Evolutionary conservation across 148 eudicot genomes (phyloP).

Genomic region (Cornus suecica): DNA sequence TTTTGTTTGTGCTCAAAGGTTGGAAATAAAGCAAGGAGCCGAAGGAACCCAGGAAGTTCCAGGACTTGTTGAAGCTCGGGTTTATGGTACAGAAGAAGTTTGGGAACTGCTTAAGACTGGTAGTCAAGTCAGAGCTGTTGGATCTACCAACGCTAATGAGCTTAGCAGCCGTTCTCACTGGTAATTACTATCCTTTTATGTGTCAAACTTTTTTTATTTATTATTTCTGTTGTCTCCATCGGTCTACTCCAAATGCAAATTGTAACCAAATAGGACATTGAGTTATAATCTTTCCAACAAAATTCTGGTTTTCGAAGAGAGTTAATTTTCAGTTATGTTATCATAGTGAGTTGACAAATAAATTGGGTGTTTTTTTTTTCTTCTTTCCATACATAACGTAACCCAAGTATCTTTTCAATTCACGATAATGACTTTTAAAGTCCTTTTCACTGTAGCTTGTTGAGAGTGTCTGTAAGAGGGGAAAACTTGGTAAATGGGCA

Average conservation of each 20-base stretch:
- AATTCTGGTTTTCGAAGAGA: neutral
- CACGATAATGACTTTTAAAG: neutral
- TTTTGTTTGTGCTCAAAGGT: slow-evolving; percentile 33
- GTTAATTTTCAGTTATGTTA: neutral
- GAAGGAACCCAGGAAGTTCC: slow-evolving; percentile 98
- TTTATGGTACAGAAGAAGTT: slow-evolving; percentile 65
- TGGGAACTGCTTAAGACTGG: slow-evolving; percentile 85
- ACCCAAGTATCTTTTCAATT: neutral
- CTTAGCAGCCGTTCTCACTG: slow-evolving; percentile 96
- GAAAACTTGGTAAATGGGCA: slow-evolving; percentile 67
- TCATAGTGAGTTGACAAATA: neutral
- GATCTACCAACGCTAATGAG: slow-evolving; percentile 93
- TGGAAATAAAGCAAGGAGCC: slow-evolving; percentile 87
- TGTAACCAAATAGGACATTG: neutral
- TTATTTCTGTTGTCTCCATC: neutral
- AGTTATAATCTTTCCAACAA: neutral
- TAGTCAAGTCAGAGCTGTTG: slow-evolving; percentile 80
- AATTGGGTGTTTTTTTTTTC: no score
- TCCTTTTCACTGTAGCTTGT: slow-evolving; percentile 52
- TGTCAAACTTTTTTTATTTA: neutral
- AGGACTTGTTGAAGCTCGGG: slow-evolving; percentile 81
- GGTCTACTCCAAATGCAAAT: neutral
- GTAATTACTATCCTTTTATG: slow-evolving; percentile 26
- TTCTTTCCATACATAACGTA: no score
- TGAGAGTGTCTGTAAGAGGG: slow-evolving; percentile 75